Percentiles rank a stretch among this genome's conserved stretches.
Evolutionary conservation across 2,329 filamentous ascomycete species (phyloP).

Genomic region (Rhynchosporium agropyri): DNA sequence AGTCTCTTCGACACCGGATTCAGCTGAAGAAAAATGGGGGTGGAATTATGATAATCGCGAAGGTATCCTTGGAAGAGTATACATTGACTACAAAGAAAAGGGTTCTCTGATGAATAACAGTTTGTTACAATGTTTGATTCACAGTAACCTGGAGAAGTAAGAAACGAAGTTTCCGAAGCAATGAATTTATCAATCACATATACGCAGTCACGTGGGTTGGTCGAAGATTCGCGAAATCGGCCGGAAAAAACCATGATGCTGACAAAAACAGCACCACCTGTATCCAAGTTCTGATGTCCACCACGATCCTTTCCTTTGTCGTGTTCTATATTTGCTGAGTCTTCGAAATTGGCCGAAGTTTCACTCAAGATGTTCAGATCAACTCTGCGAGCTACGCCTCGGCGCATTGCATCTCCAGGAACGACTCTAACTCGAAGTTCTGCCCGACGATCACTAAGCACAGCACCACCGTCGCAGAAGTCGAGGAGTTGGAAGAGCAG

Average conservation of each 20-base stretch:
- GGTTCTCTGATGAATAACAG: not conserved
- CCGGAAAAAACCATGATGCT: conserved; percentile 34
- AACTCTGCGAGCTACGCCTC: conserved; percentile 35
- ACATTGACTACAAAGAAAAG: not conserved
- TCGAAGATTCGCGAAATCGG: not conserved
- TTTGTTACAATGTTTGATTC: not conserved
- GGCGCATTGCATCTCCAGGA: conserved; percentile 32
- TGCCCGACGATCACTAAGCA: conserved; percentile 53
- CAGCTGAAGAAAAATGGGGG: conserved; percentile 7
- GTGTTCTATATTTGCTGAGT: conserved; percentile 5
- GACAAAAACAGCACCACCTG: conserved; percentile 33
- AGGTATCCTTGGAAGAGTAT: not conserved
- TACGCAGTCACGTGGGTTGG: conserved; percentile 18
- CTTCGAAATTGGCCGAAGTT: conserved; percentile 17
- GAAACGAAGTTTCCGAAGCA: not conserved
- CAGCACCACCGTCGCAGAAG: conserved; percentile 61
- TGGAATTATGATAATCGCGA: conserved; percentile 2
- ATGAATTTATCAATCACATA: not conserved
- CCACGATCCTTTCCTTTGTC: conserved; percentile 35
- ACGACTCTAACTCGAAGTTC: conserved; percentile 24
- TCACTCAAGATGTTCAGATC: conserved; percentile 37
- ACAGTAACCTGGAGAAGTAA: not conserved
- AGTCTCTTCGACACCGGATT: conserved; percentile 1
- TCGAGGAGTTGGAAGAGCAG: conserved; percentile 82
- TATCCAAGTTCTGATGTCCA: conserved; percentile 26